Conservation (phyloP, 768 basidiomycete genomes). For the Cystobasidium onofrii region DNA sequence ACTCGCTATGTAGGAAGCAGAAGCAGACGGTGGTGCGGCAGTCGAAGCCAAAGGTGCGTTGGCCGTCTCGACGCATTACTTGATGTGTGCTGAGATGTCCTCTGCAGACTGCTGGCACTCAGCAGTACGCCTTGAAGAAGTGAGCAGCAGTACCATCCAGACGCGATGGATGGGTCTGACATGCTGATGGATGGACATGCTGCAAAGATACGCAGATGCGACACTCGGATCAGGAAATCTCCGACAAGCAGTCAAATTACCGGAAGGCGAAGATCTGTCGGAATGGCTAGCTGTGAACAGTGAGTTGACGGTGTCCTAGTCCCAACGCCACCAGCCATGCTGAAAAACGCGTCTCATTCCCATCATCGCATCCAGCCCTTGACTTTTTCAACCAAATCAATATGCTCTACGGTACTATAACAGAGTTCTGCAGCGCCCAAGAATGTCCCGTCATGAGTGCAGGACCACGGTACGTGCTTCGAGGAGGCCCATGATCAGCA, state of each 20-base stretch:
- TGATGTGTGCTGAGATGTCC: not conserved
- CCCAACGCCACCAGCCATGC: not conserved
- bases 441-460: conserved; percentile 96
- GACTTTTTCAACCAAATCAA: conserved; percentile 99
- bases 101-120: conserved; percentile 61
- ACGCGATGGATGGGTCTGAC: not conserved
- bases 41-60: conserved; percentile 5
- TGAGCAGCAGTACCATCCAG: conserved; percentile 47
- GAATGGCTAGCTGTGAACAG: conserved; percentile 99
- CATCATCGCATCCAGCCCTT: conserved; percentile 57
- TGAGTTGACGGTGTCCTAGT: conserved; percentile 46
- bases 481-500: not conserved
- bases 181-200: not conserved
- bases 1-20: not conserved
- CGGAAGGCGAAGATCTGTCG: conserved; percentile 92
- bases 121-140: conserved; percentile 91
- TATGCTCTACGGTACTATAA: conserved; percentile 97
- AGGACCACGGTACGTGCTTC: conserved; percentile 63
- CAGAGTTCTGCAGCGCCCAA: conserved; percentile 91
- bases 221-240: conserved; percentile 93
- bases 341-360: conserved; percentile 1
- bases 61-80: too few relatives aligned
- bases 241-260: conserved; percentile 79
- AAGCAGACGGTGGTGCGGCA: conserved; percentile 13
- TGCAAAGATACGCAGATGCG: conserved; percentile 63